Conservation (phyloP, 2,329 filamentous ascomycete species). For the Podosphaera fusca region DNA sequence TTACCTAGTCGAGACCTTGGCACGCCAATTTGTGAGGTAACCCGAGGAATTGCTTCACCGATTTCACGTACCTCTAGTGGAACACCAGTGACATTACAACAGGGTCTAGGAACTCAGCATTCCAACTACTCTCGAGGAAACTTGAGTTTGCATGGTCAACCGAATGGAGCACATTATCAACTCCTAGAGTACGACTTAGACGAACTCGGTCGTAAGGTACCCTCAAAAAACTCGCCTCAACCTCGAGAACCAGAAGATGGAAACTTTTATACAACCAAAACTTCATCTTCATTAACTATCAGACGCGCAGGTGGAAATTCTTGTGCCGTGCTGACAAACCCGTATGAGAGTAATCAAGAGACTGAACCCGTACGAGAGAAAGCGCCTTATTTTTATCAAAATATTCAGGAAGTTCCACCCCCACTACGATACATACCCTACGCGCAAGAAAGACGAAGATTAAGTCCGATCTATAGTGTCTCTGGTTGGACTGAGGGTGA, state of each 20-base stretch:
- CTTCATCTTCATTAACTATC: constrained; percentile 7
- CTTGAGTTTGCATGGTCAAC: constrained; percentile 21
- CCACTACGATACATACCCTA: constrained; percentile 45
- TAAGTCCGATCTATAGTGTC: constrained; percentile 83
- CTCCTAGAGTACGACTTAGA: constrained; percentile 15
- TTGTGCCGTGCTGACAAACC: constrained; percentile 18
- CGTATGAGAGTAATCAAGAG: constrained; percentile 16
- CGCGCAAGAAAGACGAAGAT: constrained; percentile 41
- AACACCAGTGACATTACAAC: constrained; percentile 29
- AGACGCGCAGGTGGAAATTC: constrained; percentile 13
- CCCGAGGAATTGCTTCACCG: constrained; percentile 35
- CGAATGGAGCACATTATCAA: constrained; percentile 22
- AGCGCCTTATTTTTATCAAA: constrained; percentile 20
- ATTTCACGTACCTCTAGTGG: constrained; percentile 39
- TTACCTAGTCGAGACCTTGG: constrained; percentile 36
- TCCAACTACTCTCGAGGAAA: constrained; percentile 22
- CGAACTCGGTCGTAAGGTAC: constrained; percentile 15
- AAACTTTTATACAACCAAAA: constrained; percentile 7
- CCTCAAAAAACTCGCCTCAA: constrained; percentile 9
- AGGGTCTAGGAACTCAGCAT: constrained; percentile 43
- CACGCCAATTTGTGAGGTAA: constrained; percentile 38
- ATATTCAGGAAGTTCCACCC: constrained; percentile 34
- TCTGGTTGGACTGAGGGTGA: constrained; percentile 61
- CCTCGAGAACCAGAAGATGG: constrained; percentile 6
- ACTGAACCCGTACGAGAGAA: constrained; percentile 10